Evolutionary conservation across 1,139 yeast species (phyloP), one percentile per base, ranked within the genome.

Genomic region (Yamadazyma pseudoaaseri): DNA sequence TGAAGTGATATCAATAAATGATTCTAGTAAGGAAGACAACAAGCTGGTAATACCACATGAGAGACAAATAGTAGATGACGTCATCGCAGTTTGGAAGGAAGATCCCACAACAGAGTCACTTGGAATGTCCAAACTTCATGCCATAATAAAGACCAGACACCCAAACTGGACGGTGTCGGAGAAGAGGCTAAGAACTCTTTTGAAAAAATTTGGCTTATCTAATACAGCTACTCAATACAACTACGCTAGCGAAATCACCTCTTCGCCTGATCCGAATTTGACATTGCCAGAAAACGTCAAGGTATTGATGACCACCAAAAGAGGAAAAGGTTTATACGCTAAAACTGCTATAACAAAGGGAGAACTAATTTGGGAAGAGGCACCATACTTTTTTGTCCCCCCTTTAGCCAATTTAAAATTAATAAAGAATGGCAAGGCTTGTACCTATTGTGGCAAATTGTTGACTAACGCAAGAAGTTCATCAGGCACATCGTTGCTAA

Each of bases 371-470:
- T 81, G 87, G 80, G 64, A 68, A 28, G 83, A 79, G 44, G 45
- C 54, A 1, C 90, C 95, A 1, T 62, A 84, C 33, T 76, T 86
- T 34, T 70, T 77, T 25, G 62, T 86, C 0, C 90, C 95, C 0
- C 85, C 86, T 1, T 67, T 86, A 47, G 92, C 85, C 12, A 75
- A 82, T 42, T 58, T 79, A 21, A 71, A 76, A 30, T 61, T 86
- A 38, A 76, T 86, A 43, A 71, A 75, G 33, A 55, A 62, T 13
- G 90, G 94, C 0, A 77, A 77, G 47, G 87, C 90, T 3, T 90
- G 97, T 55, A 70, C 90, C 2, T 73, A 75, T 49, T 90, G 97
- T 63, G 90, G 95, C 1, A 71, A 73, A 29, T 68, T 83, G 3
- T 60, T 84, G 30, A 70, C 72, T 17, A 53, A 51, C 33, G 34